phyloP scores from a whole-genome alignment of 306 rosid species.

The Inga oerstediana region DNA sequence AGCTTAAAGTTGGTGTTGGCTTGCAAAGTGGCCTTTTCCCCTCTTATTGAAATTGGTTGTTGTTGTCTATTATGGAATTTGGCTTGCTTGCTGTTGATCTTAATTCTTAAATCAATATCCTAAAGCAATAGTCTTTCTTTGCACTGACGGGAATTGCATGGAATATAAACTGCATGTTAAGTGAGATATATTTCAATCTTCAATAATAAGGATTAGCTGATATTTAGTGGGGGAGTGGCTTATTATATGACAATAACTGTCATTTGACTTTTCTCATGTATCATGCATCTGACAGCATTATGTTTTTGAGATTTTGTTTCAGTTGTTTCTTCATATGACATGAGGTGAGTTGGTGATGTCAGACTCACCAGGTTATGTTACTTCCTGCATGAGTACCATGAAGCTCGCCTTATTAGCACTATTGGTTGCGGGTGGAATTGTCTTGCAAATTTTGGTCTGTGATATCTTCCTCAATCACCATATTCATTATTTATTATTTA shows the following conservation, averaged over 20 bases:
- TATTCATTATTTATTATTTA: conserved; percentile 9
- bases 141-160: conserved; percentile 11
- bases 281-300: not conserved
- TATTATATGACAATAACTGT: not conserved
- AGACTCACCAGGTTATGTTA: conserved; percentile 74
- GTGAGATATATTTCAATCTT: not conserved
- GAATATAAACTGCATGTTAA: not conserved
- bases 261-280: not conserved
- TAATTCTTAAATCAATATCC: not conserved
- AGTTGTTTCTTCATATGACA: conserved; percentile 47
- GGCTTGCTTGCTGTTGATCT: conserved; percentile 22
- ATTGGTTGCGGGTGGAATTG: conserved; percentile 85
- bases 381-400: conserved; percentile 70
- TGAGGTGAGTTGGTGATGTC: conserved; percentile 75
- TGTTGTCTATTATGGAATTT: not conserved
- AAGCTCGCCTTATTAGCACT: conserved; percentile 79
- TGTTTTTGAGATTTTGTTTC: conserved; percentile 34
- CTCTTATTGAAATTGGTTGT: not conserved
- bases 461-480: conserved; percentile 7
- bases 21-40: not conserved
- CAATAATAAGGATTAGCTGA: not conserved
- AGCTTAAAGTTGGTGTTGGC: not conserved
- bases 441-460: conserved; percentile 86
- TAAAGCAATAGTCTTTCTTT: conserved; percentile 1
- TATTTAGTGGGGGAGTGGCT: not conserved